Evolutionary conservation across 805 yeast species (phyloP).

Genomic region (Priceomyces fermenticarens): DNA sequence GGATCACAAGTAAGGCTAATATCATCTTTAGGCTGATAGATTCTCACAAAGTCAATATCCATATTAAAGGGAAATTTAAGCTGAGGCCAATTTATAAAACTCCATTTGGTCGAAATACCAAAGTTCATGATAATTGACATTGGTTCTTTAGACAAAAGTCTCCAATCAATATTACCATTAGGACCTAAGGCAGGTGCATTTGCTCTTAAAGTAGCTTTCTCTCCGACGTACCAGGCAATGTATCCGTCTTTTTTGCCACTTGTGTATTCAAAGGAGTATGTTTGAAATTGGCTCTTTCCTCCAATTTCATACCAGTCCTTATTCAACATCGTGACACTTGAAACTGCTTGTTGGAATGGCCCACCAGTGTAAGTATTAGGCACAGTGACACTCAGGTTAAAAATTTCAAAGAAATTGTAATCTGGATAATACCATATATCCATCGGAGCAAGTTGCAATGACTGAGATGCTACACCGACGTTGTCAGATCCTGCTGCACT

Average conservation of each 20-base stretch:
- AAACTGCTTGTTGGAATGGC: conserved; percentile 89
- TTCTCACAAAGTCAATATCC: conserved; percentile 80
- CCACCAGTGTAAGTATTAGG: conserved; percentile 93
- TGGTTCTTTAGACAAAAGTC: conserved; percentile 84
- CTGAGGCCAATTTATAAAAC: conserved; percentile 86
- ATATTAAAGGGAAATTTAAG: conserved; percentile 74
- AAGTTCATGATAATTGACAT: conserved; percentile 85
- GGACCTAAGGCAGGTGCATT: conserved; percentile 78
- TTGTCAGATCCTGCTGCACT: conserved; percentile 56
- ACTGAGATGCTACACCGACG: conserved; percentile 49
- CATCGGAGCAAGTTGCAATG: conserved; percentile 87
- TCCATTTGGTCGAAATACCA: conserved; percentile 92
- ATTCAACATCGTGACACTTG: conserved; percentile 77
- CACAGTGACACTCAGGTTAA: conserved; percentile 64
- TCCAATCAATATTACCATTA: conserved; percentile 84
- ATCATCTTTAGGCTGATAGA: conserved; percentile 76
- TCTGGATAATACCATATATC: conserved; percentile 95
- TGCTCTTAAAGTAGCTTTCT: conserved; percentile 69
- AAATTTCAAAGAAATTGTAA: conserved; percentile 71
- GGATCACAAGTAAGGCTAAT: conserved; percentile 82
- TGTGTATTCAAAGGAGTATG: conserved; percentile 48
- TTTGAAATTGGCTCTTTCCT: conserved; percentile 50
- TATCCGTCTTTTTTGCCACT: conserved; percentile 48
- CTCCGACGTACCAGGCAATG: conserved; percentile 84
- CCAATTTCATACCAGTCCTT: conserved; percentile 63